phyloP scores from a whole-genome alignment of 306 rosid genomes.

The Dalbergia cultrata region DNA sequence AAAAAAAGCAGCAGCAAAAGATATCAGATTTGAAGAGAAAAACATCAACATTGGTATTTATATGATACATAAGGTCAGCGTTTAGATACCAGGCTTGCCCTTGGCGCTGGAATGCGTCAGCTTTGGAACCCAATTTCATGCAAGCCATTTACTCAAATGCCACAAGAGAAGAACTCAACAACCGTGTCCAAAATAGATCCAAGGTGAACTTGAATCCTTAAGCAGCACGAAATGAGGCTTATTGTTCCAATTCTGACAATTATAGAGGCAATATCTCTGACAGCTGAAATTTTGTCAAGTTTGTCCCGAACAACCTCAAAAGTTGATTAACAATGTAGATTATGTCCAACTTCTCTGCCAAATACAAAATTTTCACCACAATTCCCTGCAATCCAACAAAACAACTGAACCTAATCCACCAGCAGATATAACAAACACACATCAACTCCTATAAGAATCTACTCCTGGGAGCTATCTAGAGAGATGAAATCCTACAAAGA shows the following conservation, averaged over 20 bases:
- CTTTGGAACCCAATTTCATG: slow-evolving; percentile 93
- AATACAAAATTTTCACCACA: neutral
- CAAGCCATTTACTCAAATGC: slow-evolving; percentile 75
- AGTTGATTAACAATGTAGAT: neutral
- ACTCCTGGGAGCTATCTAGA: too few relatives aligned
- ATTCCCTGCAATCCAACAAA: neutral
- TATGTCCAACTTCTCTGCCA: neutral
- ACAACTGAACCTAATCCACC: neutral
- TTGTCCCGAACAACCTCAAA: slow-evolving; percentile 23
- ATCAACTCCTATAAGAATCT: too few relatives aligned
- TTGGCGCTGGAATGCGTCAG: slow-evolving; percentile 91
- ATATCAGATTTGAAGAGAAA: slow-evolving; percentile 18
- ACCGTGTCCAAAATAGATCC: slow-evolving; percentile 35
- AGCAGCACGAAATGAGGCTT: slow-evolving; percentile 26
- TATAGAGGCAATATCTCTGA: slow-evolving; percentile 4
- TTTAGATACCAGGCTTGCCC: slow-evolving; percentile 93
- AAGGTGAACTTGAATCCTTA: neutral
- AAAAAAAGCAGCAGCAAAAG: slow-evolving; percentile 4
- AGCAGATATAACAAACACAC: neutral
- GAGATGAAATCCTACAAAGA: neutral
- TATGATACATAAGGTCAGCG: slow-evolving; percentile 29
- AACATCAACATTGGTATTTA: slow-evolving; percentile 10
- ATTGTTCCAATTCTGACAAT: slow-evolving; percentile 12
- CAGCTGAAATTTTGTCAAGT: slow-evolving; percentile 30
- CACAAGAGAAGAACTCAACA: slow-evolving; percentile 14